A percentile compares a stretch with the other conserved stretches of the same genome.
Conservation (phyloP, 176 grass and related monocot species). For the Typha latifolia region DNA sequence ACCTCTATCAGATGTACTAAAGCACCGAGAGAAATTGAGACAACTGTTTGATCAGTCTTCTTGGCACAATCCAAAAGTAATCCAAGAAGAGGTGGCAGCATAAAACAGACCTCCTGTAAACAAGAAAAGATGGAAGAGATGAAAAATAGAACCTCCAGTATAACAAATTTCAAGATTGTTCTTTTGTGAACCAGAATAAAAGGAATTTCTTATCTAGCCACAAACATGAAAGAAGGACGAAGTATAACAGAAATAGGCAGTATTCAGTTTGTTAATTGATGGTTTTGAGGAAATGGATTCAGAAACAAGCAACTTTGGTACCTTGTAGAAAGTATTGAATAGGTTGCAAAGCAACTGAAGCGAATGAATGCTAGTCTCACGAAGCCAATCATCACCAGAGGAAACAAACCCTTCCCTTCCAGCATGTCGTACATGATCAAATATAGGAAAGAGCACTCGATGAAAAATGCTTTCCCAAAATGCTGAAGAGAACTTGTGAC, state of each 20-base stretch:
- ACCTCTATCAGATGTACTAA: slow-evolving; percentile 98
- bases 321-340: slow-evolving; percentile 99
- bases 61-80: slow-evolving; percentile 99
- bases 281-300: slow-evolving; percentile 1
- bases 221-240: not conserved
- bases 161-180: slow-evolving; percentile 18
- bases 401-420: slow-evolving; percentile 78
- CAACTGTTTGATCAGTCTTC: slow-evolving; percentile 97
- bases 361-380: slow-evolving; percentile 98
- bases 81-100: slow-evolving; percentile 90
- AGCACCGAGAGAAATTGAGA: slow-evolving; percentile 92
- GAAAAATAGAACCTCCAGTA: slow-evolving; percentile 1
- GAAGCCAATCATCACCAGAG: slow-evolving; percentile 83
- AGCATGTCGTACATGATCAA: slow-evolving; percentile 94
- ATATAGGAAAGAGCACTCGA: slow-evolving; percentile 93
- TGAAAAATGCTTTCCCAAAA: slow-evolving; percentile 99
- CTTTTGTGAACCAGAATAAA: not conserved
- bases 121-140: slow-evolving; percentile 19
- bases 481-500: slow-evolving; percentile 91
- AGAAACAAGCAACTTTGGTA: slow-evolving; percentile 17
- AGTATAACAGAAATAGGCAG: slow-evolving; percentile 5
- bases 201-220: not conserved
- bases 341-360: slow-evolving; percentile 97
- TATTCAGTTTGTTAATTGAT: not conserved
- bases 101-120: slow-evolving; percentile 92